These are phyloP conservation scores for Penicillium malachiteum DNA, from an alignment of 495 filamentous ascomycete species.

Conservation along the genomic window DNA sequence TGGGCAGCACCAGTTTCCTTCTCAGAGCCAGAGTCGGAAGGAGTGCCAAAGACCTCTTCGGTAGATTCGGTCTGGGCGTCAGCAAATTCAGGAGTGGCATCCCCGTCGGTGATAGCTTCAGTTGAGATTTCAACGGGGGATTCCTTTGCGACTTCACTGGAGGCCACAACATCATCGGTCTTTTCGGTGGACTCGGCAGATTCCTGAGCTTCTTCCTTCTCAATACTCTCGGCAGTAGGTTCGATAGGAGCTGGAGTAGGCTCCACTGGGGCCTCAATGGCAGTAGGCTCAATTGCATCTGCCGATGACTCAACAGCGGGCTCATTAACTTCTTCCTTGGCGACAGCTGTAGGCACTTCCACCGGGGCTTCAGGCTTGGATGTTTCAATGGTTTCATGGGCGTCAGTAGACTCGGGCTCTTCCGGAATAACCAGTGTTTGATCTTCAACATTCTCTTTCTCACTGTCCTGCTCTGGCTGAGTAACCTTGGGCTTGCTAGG, in stretches of 20 bases:
- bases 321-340: constrained; percentile 1
- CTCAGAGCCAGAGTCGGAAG: constrained; percentile 2
- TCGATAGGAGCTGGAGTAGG: neutral
- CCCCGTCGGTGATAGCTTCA: neutral
- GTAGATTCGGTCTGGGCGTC: neutral
- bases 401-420: constrained; percentile 7
- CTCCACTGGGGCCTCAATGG: neutral
- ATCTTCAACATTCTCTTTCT: constrained; percentile 26
- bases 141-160: neutral
- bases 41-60: neutral
- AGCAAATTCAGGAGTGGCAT: neutral
- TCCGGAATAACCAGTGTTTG: constrained; percentile 7
- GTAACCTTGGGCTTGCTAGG: neutral
- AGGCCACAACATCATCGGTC: too few relatives aligned
- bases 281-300: constrained; percentile 9
- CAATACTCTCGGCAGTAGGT: neutral
- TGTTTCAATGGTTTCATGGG: constrained; percentile 8
- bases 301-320: neutral
- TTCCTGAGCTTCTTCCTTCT: too few relatives aligned
- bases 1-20: neutral
- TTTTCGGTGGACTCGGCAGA: too few relatives aligned
- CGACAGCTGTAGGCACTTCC: neutral
- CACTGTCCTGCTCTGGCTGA: constrained; percentile 15
- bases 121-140: neutral
- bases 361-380: constrained; percentile 6